A percentile compares a stretch with the other conserved stretches of the same genome.
These are phyloP conservation scores for Vitis rupestris DNA, from an alignment of 164 flowering plant species.

Conservation along the genomic window DNA sequence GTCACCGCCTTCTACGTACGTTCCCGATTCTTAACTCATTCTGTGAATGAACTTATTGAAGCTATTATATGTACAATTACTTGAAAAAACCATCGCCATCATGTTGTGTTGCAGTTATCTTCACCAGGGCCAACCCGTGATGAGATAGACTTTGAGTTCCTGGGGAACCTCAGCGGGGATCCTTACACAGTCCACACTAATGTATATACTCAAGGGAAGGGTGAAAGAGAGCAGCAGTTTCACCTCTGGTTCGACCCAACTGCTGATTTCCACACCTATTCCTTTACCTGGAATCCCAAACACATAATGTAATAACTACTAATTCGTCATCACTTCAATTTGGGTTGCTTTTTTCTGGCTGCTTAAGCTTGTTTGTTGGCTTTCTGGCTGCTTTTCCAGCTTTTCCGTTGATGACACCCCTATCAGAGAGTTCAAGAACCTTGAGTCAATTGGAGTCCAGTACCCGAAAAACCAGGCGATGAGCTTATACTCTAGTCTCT, in stretches of 20 bases:
- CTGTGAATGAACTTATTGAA: too few species aligned
- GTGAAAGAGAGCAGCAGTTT: constrained; percentile 29
- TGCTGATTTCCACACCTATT: constrained; percentile 26
- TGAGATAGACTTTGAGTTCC: constrained; percentile 29
- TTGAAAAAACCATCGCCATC: background rate
- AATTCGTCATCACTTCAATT: too few species aligned
- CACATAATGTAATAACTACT: constrained; percentile 14
- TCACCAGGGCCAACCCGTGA: constrained; percentile 22
- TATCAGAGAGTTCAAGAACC: constrained; percentile 27
- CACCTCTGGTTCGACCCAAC: constrained; percentile 30
- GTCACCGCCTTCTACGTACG: constrained; percentile 50
- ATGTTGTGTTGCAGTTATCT: constrained; percentile 8
- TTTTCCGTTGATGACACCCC: constrained; percentile 25
- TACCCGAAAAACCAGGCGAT: constrained; percentile 33
- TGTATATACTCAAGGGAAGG: constrained; percentile 21
- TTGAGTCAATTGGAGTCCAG: constrained; percentile 20
- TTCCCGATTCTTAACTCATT: background rate
- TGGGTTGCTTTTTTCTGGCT: too few species aligned
- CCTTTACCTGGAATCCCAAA: constrained; percentile 26
- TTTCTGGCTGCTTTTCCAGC: background rate
- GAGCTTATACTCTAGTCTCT: constrained; percentile 37
- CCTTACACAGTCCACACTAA: constrained; percentile 27
- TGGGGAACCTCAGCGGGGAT: constrained; percentile 25
- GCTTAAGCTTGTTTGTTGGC: too few species aligned
- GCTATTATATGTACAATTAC: too few species aligned